Base-by-base conservation (phyloP, 768 basidiomycete species). In the Tricholoma sp. region DNA sequence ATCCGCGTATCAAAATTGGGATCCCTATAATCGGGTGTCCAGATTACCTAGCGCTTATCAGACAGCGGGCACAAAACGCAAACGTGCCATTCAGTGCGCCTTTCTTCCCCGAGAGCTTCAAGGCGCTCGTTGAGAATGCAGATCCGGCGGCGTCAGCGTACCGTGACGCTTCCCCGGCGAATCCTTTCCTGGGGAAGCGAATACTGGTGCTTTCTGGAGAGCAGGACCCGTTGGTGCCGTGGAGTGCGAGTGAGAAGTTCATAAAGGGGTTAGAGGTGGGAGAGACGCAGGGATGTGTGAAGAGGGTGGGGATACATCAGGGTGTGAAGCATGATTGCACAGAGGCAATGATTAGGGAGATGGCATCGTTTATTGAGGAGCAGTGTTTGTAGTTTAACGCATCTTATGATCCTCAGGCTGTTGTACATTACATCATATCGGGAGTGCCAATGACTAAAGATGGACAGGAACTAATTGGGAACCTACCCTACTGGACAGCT, bases 161-260 rank as follows among this genome's bases (percentile, higher is more conserved):
- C 59, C 63, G 71, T 11, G 68, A 74, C 18, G 59, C 56, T 1
- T 76, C 72, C 32, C 58, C 52, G 1, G 52, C 67, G 9, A 87
- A 87, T 60, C 83, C 85, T 1, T 92, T 89, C 67, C 57, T 76
- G 4, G 85, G 83, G 0, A 92, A 91, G 74, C 83, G 83, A 64
- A 77, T 94, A 12, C 76, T 94, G 5, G 83, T 88, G 2, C 69
- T 94, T 3, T 83, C 84, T 0, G 91, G 91, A 0, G 79, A 62
- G 55, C 75, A 71, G 19, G 91, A 94, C 69, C 70, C 64, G 43
- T 63, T 88, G 14, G 91, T 93, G 16, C 89, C 89, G 10, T 85
- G 83, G 79, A 62, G 64, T n/a, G 75, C 79, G 16, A 82, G 83
- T 55, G 50, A 77, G 60, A 68, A 70, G 16, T 88, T 89, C 68